Conservation (phyloP, 2,329 filamentous ascomycete genomes). For the Fusarium citri region DNA sequence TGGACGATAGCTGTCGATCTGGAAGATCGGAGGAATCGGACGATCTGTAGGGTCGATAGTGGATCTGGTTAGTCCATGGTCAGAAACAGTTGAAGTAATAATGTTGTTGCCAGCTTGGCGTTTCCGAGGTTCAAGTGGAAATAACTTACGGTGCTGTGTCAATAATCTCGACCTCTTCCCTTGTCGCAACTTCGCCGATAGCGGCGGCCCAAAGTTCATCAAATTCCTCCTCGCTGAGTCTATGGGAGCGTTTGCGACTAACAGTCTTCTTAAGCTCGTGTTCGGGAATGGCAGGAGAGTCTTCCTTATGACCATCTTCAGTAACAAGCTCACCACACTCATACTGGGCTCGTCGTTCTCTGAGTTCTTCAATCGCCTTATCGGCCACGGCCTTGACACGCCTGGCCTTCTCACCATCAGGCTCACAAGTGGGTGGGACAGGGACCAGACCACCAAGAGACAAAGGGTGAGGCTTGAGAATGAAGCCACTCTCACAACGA, state of each 20-base stretch:
- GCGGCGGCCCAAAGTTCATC: slow-evolving; percentile 86
- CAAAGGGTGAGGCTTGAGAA: slow-evolving; percentile 85
- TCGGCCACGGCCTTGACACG: slow-evolving; percentile 89
- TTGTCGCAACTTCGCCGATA: slow-evolving; percentile 74
- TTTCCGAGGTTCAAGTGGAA: slow-evolving; percentile 24
- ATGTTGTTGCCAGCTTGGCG: slow-evolving; percentile 37
- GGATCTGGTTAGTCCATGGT: slow-evolving; percentile 88
- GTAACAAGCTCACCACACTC: slow-evolving; percentile 83
- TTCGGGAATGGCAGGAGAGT: slow-evolving; percentile 71
- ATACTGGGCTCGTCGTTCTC: slow-evolving; percentile 86
- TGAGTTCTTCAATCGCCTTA: slow-evolving; percentile 85
- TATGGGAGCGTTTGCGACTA: slow-evolving; percentile 79
- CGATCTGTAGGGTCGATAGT: slow-evolving; percentile 78
- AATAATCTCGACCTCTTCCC: slow-evolving; percentile 69
- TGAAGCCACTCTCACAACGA: slow-evolving; percentile 86
- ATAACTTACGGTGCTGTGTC: slow-evolving; percentile 64
- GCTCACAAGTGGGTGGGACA: slow-evolving; percentile 90
- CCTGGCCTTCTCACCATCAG: slow-evolving; percentile 91
- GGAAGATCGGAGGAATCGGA: slow-evolving; percentile 71
- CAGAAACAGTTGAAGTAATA: slow-evolving; percentile 57
- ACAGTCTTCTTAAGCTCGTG: slow-evolving; percentile 82
- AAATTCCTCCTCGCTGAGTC: slow-evolving; percentile 88
- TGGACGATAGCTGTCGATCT: slow-evolving; percentile 77
- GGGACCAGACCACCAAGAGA: slow-evolving; percentile 84
- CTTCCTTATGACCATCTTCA: slow-evolving; percentile 68